Conservation (phyloP, 1,284 basidiomycete species). For the Leccinum solheimii region DNA sequence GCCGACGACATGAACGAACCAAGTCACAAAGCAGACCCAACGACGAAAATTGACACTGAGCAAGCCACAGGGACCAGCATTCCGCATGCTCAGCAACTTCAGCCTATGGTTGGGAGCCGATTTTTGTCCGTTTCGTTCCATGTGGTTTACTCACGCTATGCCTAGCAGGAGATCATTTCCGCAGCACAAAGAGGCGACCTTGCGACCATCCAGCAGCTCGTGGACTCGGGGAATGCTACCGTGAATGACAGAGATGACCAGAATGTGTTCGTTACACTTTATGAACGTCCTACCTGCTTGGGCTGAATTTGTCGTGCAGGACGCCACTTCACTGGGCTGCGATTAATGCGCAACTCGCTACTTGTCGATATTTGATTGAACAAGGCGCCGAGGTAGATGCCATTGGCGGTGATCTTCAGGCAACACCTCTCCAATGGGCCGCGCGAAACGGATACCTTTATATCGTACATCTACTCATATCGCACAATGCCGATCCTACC, state of each 20-base stretch:
- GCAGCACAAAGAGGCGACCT: slow-evolving; percentile 90
- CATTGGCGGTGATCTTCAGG: slow-evolving; percentile 91
- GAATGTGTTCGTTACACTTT: slow-evolving; percentile 60
- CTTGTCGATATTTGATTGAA: slow-evolving; percentile 82
- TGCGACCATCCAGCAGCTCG: slow-evolving; percentile 61
- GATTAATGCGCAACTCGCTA: slow-evolving; percentile 84
- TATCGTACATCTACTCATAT: slow-evolving; percentile 87
- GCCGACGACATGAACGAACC: slow-evolving; percentile 34
- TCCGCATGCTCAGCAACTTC: slow-evolving; percentile 24
- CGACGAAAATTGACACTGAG: slow-evolving; percentile 33
- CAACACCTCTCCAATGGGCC: slow-evolving; percentile 98
- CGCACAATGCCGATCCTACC: slow-evolving; percentile 89
- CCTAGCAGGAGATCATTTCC: slow-evolving; percentile 66
- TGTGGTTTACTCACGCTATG: slow-evolving; percentile 13
- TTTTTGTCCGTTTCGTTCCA: background rate
- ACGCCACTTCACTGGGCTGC: slow-evolving; percentile 98
- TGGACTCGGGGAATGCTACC: slow-evolving; percentile 71
- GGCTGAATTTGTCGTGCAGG: slow-evolving; percentile 20
- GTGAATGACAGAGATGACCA: slow-evolving; percentile 85
- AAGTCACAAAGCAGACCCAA: slow-evolving; percentile 33
- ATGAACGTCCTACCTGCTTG: background rate
- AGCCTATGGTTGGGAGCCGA: slow-evolving; percentile 24
- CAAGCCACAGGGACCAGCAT: slow-evolving; percentile 34
- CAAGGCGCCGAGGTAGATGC: slow-evolving; percentile 96
- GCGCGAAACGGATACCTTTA: slow-evolving; percentile 95